phyloP scores from a whole-genome alignment of 2,329 filamentous ascomycete species.

The Rutstroemia sydowiana region DNA sequence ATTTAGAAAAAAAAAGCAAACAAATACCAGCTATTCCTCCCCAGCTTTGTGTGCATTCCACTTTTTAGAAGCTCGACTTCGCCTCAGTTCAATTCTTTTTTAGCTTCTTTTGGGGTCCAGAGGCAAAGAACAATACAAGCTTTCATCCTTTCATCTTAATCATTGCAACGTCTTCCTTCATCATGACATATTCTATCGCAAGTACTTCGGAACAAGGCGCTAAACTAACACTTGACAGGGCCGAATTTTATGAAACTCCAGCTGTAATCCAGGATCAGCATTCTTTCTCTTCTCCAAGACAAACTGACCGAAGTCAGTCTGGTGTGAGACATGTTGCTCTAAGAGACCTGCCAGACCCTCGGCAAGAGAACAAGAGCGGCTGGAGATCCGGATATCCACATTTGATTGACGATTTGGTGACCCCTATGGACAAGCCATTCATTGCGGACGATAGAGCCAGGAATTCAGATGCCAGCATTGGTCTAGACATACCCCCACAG shows the following conservation, averaged over 20 bases:
- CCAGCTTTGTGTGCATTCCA: constrained; percentile 1
- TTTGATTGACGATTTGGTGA: constrained; percentile 15
- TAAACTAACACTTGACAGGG: background rate
- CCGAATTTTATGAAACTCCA: constrained; percentile 17
- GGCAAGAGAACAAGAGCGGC: constrained; percentile 6
- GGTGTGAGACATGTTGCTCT: background rate
- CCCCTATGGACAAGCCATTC: constrained; percentile 12
- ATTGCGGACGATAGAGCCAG: constrained; percentile 7
- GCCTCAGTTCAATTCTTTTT: constrained; percentile 11
- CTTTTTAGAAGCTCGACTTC: constrained; percentile 14
- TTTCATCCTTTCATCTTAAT: too few species aligned
- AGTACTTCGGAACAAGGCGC: constrained; percentile 6
- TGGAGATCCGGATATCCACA: constrained; percentile 18
- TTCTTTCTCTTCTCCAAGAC: background rate
- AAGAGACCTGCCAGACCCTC: background rate
- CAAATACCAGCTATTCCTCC: constrained; percentile 3
- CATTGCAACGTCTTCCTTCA: too few species aligned
- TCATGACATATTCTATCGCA: constrained; percentile 17
- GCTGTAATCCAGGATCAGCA: constrained; percentile 12
- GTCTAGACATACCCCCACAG: constrained; percentile 9
- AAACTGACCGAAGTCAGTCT: constrained; percentile 5
- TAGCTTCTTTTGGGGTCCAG: too few species aligned
- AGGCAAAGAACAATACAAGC: too few species aligned
- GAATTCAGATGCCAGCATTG: background rate
- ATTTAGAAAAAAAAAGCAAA: constrained; percentile 7